Evolutionary conservation across 2,329 filamentous ascomycete species (phyloP).

Genomic region (Ophiocordyceps camponoti-leonardi): DNA sequence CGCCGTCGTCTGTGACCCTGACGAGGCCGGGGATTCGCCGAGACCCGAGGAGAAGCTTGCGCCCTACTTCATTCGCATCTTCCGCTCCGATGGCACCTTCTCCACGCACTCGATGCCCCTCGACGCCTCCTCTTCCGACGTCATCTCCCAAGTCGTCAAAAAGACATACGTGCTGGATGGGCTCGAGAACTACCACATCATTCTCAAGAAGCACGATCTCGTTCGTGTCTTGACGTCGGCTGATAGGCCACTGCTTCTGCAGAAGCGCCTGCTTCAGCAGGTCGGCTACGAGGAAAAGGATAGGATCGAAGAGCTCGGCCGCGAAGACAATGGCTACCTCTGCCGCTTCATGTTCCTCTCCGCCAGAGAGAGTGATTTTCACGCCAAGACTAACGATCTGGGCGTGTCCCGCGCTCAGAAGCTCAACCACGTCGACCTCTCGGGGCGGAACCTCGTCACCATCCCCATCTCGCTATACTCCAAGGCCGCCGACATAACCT

Average conservation of each 20-base stretch:
- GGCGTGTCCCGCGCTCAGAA: constrained; percentile 72
- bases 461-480: constrained; percentile 91
- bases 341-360: constrained; percentile 93
- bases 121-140: constrained; percentile 70
- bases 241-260: constrained; percentile 77
- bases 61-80: constrained; percentile 86
- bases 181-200: constrained; percentile 86
- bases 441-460: constrained; percentile 77
- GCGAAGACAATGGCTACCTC: constrained; percentile 94
- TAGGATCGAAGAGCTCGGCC: constrained; percentile 77
- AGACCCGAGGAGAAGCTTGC: constrained; percentile 57
- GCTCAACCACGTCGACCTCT: constrained; percentile 84
- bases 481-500: constrained; percentile 82
- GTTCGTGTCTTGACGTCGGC: constrained; percentile 61
- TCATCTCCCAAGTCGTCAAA: constrained; percentile 79
- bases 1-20: constrained; percentile 39
- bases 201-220: constrained; percentile 83
- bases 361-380: constrained; percentile 68
- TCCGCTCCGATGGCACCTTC: constrained; percentile 86
- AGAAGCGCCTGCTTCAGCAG: constrained; percentile 80
- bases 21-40: constrained; percentile 50
- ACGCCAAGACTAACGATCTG: constrained; percentile 52
- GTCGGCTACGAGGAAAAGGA: constrained; percentile 80
- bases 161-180: constrained; percentile 88
- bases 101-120: constrained; percentile 74